Evolutionary conservation across 164 flowering plant genomes (phyloP).

Genomic region (Warburgia ugandensis): DNA sequence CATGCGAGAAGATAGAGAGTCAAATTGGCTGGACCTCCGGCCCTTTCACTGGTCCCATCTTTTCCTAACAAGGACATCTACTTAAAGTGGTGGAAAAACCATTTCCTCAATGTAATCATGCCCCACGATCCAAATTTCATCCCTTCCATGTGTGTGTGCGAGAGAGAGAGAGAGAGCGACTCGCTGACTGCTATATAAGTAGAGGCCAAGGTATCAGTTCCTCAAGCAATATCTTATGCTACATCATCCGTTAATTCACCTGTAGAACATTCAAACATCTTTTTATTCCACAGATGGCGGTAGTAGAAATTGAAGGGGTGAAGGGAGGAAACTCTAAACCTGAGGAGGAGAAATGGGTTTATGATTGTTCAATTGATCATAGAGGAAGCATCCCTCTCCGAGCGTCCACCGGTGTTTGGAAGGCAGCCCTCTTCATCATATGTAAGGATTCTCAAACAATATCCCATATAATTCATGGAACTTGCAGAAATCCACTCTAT

Average conservation of each 20-base stretch:
- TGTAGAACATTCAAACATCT: too few species aligned
- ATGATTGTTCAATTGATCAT: slow-evolving; percentile 51
- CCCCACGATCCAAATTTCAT: neutral
- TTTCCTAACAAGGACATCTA: neutral
- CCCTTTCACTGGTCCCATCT: too few species aligned
- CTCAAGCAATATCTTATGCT: neutral
- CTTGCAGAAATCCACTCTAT: neutral
- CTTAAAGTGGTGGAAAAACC: neutral
- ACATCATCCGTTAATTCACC: neutral
- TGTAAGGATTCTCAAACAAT: slow-evolving; percentile 17
- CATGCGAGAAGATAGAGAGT: too few species aligned
- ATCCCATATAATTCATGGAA: neutral
- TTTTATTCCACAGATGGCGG: neutral
- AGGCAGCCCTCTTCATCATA: slow-evolving; percentile 45
- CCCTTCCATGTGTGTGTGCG: neutral
- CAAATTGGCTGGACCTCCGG: too few species aligned
- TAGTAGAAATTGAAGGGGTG: neutral
- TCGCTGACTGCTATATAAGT: neutral
- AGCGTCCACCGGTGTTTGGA: slow-evolving; percentile 60
- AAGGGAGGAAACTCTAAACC: slow-evolving; percentile 1
- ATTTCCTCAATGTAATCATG: slow-evolving; percentile 5
- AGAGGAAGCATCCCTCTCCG: slow-evolving; percentile 47
- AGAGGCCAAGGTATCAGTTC: neutral
- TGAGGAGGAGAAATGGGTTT: slow-evolving; percentile 42
- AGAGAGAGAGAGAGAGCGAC: neutral